Base-by-base conservation (phyloP, 1,284 basidiomycete species). In the Wolfiporia cocos region DNA sequence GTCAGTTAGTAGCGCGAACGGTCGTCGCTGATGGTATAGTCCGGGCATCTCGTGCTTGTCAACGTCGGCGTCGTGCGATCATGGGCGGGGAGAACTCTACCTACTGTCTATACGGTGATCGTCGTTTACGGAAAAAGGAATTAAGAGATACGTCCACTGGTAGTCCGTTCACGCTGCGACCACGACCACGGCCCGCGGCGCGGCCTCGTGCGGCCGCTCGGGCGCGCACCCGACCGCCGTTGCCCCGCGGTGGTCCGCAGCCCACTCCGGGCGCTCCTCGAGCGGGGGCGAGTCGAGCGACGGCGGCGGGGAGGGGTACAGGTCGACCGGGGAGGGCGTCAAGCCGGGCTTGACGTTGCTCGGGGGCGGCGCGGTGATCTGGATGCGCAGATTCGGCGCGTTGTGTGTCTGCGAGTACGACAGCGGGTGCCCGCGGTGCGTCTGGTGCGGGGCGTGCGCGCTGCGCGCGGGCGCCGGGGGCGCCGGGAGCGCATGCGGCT, bases 231-330 rank as follows among this genome's bases (percentile, higher is more conserved):
- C 49, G 24, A 47, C 48, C 14, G 32, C 47, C 49, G 58, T 53
- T 9, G 57, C 50, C 26, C 50, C 46, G n/a, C 55, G 42, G 24
- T 50, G 44, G 36, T 49, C 46, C 41, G 39, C 41, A 17, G 46
- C 39, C 46, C 49, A 49, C 34, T 53, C 47, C 15, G 47, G 39
- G 19, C 47, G 46, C 22, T 50, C 50, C 26, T 49, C 57, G 20
- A 46, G 47, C 18, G 76, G 74, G 2, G 85, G 85, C 12, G 83
- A 86, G 63, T 85, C 84, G 39, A 78, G 56, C 12, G 86, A 88
- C 9, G 74, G 71, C 32, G 86, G 86, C 0, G 86, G 86, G 0
- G 86, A 87, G 5, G 86, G 86, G 57, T 89, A 89, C 29, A 80
- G 73, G 42, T 76, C 75, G 14, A 62, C 58, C 3, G 74, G 71